These are phyloP conservation scores for Dactylellina leptospora DNA, from an alignment of 2,329 filamentous ascomycete species.

Conservation along the genomic window DNA sequence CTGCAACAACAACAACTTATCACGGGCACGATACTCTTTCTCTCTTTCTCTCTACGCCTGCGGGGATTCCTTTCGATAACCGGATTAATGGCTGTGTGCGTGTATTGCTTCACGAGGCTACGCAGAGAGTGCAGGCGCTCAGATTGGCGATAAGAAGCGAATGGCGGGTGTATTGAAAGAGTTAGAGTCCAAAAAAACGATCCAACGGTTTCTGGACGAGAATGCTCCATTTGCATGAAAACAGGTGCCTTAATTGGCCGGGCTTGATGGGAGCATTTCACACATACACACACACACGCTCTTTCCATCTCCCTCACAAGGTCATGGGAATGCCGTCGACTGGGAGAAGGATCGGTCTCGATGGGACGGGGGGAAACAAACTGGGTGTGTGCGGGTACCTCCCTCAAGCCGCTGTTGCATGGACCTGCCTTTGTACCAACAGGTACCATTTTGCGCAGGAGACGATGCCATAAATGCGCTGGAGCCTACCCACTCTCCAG, in stretches of 20 bases:
- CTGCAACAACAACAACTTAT: conserved; percentile 16
- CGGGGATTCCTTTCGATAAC: too few relatives aligned
- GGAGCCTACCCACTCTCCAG: conserved; percentile 12
- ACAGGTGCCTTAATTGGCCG: conserved; percentile 31
- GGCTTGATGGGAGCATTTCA: conserved; percentile 36
- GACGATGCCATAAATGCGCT: conserved; percentile 23
- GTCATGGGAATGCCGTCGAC: conserved; percentile 44
- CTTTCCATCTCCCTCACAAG: neutral
- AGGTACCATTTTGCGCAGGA: conserved; percentile 36
- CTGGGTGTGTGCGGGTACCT: conserved; percentile 14
- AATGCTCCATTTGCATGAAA: conserved; percentile 17
- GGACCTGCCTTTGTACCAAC: conserved; percentile 36
- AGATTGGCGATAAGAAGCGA: conserved; percentile 51
- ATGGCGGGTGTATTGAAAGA: conserved; percentile 2
- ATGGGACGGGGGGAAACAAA: conserved; percentile 10
- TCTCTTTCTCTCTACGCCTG: too few relatives aligned
- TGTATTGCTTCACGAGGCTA: conserved; percentile 31
- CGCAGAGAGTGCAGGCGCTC: conserved; percentile 16
- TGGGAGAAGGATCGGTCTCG: conserved; percentile 25
- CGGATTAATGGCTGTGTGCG: too few relatives aligned
- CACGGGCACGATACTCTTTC: too few relatives aligned
- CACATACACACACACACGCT: conserved; percentile 7
- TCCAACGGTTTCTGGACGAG: conserved; percentile 39
- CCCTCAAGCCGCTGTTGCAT: conserved; percentile 34
- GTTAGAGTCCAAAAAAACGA: conserved; percentile 16